These are phyloP conservation scores for Bonnemaisonia californica DNA, from an alignment of 31 red algal species.

Conservation along the genomic window DNA sequence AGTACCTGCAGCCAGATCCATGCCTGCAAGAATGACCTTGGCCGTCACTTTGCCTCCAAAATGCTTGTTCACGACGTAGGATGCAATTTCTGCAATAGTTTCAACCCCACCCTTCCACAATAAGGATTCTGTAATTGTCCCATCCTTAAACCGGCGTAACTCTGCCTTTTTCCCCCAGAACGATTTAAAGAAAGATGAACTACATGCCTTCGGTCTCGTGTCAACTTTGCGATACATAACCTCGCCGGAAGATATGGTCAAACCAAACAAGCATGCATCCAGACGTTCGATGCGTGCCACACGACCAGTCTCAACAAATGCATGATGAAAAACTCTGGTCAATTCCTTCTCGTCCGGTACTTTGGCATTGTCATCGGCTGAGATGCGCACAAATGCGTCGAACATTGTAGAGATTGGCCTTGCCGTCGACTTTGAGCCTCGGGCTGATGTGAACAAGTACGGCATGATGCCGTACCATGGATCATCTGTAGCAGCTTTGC, in stretches of 20 bases:
- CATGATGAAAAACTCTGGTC: conserved; percentile 2
- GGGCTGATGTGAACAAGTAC: conserved; percentile 44
- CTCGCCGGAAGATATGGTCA: conserved; percentile 18
- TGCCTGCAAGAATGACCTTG: conserved; percentile 37
- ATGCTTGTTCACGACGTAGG: conserved; percentile 32
- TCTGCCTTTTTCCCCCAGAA: conserved; percentile 57
- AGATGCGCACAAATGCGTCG: conserved; percentile 45
- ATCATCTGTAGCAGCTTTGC: conserved; percentile 42
- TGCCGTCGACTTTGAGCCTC: conserved; percentile 36
- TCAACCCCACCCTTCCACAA: conserved; percentile 44
- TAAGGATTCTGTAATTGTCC: conserved; percentile 49
- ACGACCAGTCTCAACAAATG: conserved; percentile 48
- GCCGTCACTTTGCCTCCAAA: conserved; percentile 5
- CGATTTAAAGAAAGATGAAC: conserved; percentile 26
- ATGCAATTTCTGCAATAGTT: conserved; percentile 39
- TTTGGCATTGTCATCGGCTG: neutral
- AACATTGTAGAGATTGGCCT: conserved; percentile 47
- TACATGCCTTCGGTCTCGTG: conserved; percentile 27
- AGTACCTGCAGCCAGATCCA: conserved; percentile 39
- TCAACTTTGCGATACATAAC: conserved; percentile 55
- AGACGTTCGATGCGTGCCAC: conserved; percentile 29
- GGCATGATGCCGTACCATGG: conserved; percentile 46
- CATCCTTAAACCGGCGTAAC: conserved; percentile 56
- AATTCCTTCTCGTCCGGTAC: neutral
- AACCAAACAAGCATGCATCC: conserved; percentile 30